phyloP scores from a whole-genome alignment of 2,329 filamentous ascomycete genomes.

The Penicillium italicum region DNA sequence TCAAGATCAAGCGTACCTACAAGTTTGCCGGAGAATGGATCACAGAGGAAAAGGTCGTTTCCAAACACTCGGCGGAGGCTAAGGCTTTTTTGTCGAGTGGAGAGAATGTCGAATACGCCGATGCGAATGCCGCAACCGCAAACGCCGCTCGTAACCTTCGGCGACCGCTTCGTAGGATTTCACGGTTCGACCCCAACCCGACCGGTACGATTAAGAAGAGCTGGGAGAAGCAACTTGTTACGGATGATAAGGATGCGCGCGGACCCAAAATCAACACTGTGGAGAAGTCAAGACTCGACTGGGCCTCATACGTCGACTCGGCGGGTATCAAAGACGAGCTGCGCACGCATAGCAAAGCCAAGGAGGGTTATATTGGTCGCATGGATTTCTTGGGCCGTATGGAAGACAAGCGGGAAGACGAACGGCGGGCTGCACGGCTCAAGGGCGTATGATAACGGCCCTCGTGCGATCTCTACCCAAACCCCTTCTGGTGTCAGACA shows the following conservation, averaged over 20 bases:
- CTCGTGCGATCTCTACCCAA: background rate
- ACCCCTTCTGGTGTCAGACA: background rate
- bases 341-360: constrained; percentile 58
- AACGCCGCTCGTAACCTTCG: constrained; percentile 29
- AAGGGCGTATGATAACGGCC: constrained; percentile 33
- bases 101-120: constrained; percentile 36
- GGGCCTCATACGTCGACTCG: constrained; percentile 61
- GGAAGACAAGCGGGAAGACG: constrained; percentile 55
- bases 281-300: constrained; percentile 63
- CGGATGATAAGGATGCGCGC: constrained; percentile 34
- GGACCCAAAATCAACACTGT: constrained; percentile 63
- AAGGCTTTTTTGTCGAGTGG: constrained; percentile 49
- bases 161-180: constrained; percentile 42
- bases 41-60: constrained; percentile 53
- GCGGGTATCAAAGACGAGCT: constrained; percentile 61
- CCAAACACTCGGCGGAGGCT: constrained; percentile 53
- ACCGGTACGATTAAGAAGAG: constrained; percentile 43
- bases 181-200: constrained; percentile 48
- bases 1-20: constrained; percentile 56
- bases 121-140: constrained; percentile 21
- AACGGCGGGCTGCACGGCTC: constrained; percentile 51
- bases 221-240: constrained; percentile 40
- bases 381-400: constrained; percentile 62
- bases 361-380: constrained; percentile 58
- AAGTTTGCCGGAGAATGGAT: constrained; percentile 56